Conservation (phyloP, 1,139 yeast genomes). For the Pichia sp. region DNA sequence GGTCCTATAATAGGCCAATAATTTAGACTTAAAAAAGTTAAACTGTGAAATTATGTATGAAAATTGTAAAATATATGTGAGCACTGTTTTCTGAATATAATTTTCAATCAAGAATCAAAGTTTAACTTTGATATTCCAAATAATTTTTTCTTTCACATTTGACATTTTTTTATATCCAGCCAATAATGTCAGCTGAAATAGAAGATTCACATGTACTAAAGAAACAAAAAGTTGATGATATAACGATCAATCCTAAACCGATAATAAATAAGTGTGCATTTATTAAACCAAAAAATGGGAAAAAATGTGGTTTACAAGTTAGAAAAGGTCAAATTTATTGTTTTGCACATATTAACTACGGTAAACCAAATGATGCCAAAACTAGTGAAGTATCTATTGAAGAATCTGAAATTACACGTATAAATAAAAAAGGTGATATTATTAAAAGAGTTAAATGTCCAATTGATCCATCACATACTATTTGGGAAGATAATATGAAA, state of each 20-base stretch:
- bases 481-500: slow-evolving; percentile 53
- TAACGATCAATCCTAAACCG: not conserved
- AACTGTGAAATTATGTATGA: too few species aligned
- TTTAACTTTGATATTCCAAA: too few species aligned
- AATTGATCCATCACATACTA: slow-evolving; percentile 65
- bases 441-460: slow-evolving; percentile 67
- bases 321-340: slow-evolving; percentile 47
- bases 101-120: too few species aligned
- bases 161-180: not conserved
- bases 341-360: slow-evolving; percentile 47
- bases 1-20: too few species aligned
- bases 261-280: slow-evolving; percentile 22
- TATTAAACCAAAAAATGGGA: slow-evolving; percentile 20
- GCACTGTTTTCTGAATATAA: too few species aligned
- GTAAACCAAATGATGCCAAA: not conserved
- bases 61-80: too few species aligned
- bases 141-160: not conserved
- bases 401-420: slow-evolving; percentile 14
- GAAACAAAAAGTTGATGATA: not conserved
- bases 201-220: not conserved
- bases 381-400: slow-evolving; percentile 1
- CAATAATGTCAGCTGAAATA: too few species aligned
- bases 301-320: slow-evolving; percentile 54
- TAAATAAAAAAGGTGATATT: slow-evolving; percentile 23
- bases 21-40: too few species aligned